phyloP scores from a whole-genome alignment of 805 yeast species.

The Ogataea degrootiae region DNA sequence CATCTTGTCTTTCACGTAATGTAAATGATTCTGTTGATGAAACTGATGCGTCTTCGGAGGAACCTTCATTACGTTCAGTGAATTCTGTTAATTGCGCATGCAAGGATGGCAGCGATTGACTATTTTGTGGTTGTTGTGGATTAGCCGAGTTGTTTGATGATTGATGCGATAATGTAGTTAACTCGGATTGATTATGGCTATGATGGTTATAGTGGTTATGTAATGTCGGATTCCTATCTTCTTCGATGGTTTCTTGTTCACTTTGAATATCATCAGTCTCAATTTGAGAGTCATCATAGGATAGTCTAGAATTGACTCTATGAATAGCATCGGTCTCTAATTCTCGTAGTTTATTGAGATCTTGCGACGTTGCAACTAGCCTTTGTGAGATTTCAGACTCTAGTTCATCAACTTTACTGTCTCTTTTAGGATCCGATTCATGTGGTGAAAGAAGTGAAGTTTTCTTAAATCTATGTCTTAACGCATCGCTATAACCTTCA shows the following conservation, averaged over 20 bases:
- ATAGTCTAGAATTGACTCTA: constrained; percentile 8
- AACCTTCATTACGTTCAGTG: constrained; percentile 21
- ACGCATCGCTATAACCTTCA: constrained; percentile 72
- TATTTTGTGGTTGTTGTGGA: background rate
- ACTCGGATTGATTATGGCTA: background rate
- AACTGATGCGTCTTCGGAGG: constrained; percentile 30
- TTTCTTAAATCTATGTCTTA: constrained; percentile 42
- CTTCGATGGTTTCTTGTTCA: constrained; percentile 10
- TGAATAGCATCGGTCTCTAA: constrained; percentile 26
- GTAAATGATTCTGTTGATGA: constrained; percentile 78
- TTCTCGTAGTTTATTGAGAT: constrained; percentile 23
- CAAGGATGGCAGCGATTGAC: constrained; percentile 1
- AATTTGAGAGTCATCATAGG: constrained; percentile 10
- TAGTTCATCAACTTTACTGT: constrained; percentile 18
- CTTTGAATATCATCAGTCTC: constrained; percentile 9
- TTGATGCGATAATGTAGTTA: background rate
- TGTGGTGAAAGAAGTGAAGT: constrained; percentile 2
- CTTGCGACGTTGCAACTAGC: constrained; percentile 20
- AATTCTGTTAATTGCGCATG: constrained; percentile 10
- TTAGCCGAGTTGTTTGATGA: background rate
- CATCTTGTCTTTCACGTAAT: constrained; percentile 87
- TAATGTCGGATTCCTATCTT: constrained; percentile 4
- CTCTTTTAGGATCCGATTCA: constrained; percentile 5
- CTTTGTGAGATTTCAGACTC: constrained; percentile 26
- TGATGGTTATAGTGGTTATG: background rate